Base-by-base conservation (phyloP, 768 basidiomycete genomes). In the Gautieria morchelliformis region DNA sequence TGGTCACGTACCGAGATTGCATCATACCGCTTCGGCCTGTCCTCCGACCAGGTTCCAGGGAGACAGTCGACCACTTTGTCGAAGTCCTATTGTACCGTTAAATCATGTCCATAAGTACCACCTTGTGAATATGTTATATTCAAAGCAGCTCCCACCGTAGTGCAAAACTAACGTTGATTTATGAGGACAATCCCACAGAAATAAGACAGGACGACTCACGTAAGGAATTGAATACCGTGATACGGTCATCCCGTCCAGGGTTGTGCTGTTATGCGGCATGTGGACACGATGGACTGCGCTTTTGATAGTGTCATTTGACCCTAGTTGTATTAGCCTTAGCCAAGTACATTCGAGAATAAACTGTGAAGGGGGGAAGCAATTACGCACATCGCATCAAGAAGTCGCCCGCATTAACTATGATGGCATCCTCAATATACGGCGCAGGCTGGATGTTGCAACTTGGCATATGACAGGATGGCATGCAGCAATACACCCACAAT, bases 191-290 rank as follows among this genome's bases (percentile, higher is more conserved):
- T 30, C 30, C 7, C 19, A 49, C 20, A 45, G 17, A 20, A 44
- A 45, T 39, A 46, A 44, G n/a, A 45, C n/a, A 24, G n/a, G 33
- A 20, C 19, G 7, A 66, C 78, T 59, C 59, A 79, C 79, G 63
- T 82, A 84, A 35, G 83, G 82, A 59, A 84, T 83, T 0, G 82
- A 83, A 62, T 81, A 83, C 30, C 83, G 70, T 35, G 75, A 74
- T 1, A 76, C 79, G 1, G 77, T 72, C 67, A 75, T 74, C 5
- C 65, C 69, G 46, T 67, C 67, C n/a, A 54, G 58, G 30, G 24
- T 61, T 20, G 46, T 58, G 40, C 11, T 32, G 58, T 61, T 49
- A 8, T 59, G 66, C 20, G 76, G 78, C 1, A 75, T 72, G 39
- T 75, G 70, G 4, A 83, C 80, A 19, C 80, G 78, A 62, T 81